phyloP scores from a whole-genome alignment of 345 rosid genomes.

The Linum tenue region DNA sequence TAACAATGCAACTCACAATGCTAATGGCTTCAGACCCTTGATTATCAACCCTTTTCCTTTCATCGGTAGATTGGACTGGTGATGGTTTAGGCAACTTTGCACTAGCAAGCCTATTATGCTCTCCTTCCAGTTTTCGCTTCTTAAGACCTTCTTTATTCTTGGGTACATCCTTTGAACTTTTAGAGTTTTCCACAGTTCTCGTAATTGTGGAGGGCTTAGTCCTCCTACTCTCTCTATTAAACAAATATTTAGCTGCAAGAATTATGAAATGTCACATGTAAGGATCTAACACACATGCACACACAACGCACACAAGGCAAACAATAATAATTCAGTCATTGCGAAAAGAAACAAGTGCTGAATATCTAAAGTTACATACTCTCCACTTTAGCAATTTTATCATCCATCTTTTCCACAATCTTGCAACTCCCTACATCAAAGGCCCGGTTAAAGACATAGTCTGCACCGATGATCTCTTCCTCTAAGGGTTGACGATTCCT shows the following conservation, averaged over 20 bases:
- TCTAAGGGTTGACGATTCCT: slow-evolving; percentile 57
- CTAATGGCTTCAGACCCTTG: slow-evolving; percentile 34
- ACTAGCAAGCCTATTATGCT: slow-evolving; percentile 13
- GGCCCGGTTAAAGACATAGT: slow-evolving; percentile 53
- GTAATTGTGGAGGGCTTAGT: slow-evolving; percentile 2
- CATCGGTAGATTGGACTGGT: slow-evolving; percentile 11
- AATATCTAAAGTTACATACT: slow-evolving; percentile 35
- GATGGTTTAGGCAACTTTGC: slow-evolving; percentile 25
- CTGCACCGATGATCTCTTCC: slow-evolving; percentile 44
- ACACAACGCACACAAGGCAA: neutral
- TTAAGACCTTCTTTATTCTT: neutral
- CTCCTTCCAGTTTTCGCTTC: neutral
- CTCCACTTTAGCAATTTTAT: slow-evolving; percentile 51
- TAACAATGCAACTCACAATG: slow-evolving; percentile 46
- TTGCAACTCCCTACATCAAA: slow-evolving; percentile 54
- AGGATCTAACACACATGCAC: slow-evolving; percentile 1
- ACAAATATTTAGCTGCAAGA: slow-evolving; percentile 57
- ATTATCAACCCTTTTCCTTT: slow-evolving; percentile 17
- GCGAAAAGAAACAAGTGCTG: neutral
- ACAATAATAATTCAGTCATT: neutral
- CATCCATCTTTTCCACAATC: slow-evolving; percentile 48
- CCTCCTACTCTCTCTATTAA: slow-evolving; percentile 34
- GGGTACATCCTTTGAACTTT: slow-evolving; percentile 24
- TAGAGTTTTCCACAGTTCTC: slow-evolving; percentile 13
- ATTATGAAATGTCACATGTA: slow-evolving; percentile 17